Conservation (phyloP, 2,329 filamentous ascomycete species). For the Penicillium hesseltinei region DNA sequence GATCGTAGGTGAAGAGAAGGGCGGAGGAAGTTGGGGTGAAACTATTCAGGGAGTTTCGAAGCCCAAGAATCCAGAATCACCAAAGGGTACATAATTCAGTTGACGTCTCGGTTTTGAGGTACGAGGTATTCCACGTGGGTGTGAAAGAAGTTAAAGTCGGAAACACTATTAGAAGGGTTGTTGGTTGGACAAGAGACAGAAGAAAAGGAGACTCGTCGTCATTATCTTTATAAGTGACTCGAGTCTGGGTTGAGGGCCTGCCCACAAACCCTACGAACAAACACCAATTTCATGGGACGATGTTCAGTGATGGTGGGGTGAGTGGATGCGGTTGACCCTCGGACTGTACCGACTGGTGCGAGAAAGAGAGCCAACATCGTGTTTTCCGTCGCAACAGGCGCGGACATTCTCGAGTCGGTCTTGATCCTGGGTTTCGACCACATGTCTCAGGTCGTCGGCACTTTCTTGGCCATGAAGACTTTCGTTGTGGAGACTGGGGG, state of each 20-base stretch:
- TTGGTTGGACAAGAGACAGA: constrained; percentile 13
- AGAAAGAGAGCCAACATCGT: constrained; percentile 59
- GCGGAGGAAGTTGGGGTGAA: not conserved
- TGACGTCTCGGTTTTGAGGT: not conserved
- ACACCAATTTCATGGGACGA: constrained; percentile 11
- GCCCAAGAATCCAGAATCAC: not conserved
- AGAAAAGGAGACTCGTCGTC: constrained; percentile 23
- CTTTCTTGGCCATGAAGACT: constrained; percentile 60
- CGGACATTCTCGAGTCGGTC: constrained; percentile 90
- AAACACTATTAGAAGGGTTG: constrained; percentile 9
- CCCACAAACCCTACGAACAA: constrained; percentile 25
- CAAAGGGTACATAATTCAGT: not conserved
- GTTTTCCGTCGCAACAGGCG: constrained; percentile 92
- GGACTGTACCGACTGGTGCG: constrained; percentile 44
- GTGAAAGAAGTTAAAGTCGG: not conserved
- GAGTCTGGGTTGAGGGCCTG: constrained; percentile 25
- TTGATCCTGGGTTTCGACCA: constrained; percentile 66
- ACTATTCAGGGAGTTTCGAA: not conserved
- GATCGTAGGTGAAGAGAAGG: constrained; percentile 4
- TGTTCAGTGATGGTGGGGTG: constrained; percentile 31
- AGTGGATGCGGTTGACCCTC: constrained; percentile 38
- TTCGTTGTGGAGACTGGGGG: constrained; percentile 39
- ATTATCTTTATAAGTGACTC: constrained; percentile 20
- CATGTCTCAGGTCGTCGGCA: constrained; percentile 76
- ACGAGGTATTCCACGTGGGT: not conserved